Base-by-base conservation (phyloP, 148 eudicot genomes). In the Nyssa sinensis region DNA sequence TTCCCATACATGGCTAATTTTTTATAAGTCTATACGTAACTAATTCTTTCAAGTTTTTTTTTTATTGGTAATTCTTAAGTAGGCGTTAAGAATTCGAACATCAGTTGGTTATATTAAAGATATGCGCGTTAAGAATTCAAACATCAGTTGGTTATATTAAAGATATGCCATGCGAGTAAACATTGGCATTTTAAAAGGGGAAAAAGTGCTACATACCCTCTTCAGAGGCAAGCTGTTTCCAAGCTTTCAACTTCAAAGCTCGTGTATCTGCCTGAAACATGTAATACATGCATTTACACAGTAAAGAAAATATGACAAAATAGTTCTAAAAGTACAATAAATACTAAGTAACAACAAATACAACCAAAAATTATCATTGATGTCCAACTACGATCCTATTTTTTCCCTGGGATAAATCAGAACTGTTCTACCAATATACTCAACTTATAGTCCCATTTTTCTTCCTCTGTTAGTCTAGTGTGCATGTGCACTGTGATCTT, bases 171-270 rank as follows among this genome's bases (percentile, higher is more conserved):
- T 55, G 2, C 55, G 16, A 27, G 25, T 19, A 14, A 23, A 33
- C 1, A 25, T 30, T 17, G 49, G 55, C 30, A 44, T 25, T 66
- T 60, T 3, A 24, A 70, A 16, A 72, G 34, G 57, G 62, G 30
- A 37, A 51, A 1, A 1, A 62, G 39, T 10, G 47, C 27, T 24
- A 78, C 77, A 37, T 72, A 94, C 98, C 97, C 85, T 92, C 97
- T 75, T 92, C 98, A 62, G 73, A 79, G 49, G 98, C 97, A 77
- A 94, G 97, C 77, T 92, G 96, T 86, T 79, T 85, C 98, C 98
- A 94, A 10, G 97, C 90, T 77, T 87, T 78, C 82, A 90, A 80
- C 81, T 88, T 94, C 79, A 94, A 66, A 29, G 88, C 79, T 67
- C 86, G 88, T 79, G 93, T 82, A 83, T 90, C 96, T n/a, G 91